Evolutionary conservation across 805 yeast species (phyloP), one percentile per base, ranked within the genome.

Genomic region (Ogataea allantospora): DNA sequence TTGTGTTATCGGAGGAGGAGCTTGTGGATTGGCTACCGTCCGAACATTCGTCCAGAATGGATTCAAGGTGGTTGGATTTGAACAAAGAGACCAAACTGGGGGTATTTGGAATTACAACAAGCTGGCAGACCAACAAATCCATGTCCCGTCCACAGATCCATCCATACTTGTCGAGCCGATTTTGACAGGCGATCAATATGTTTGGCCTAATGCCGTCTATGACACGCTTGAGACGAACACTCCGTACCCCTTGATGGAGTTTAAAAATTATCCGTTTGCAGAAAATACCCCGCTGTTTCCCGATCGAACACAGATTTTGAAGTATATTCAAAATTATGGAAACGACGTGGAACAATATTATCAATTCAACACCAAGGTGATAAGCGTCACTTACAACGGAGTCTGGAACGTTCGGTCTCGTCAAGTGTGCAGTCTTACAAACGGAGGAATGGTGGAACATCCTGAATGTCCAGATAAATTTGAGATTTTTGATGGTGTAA

Each of bases 1-100:
- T 3, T 88, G 87, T 0, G 73, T 86, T 7, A 69, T 86, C 16
- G 95, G 95, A 2, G 88, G 77, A 2, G 95, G 95, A 0, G 89
- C 93, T 0, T 70, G 77, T 29, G 95, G 91, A 0, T 61, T 81
- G 14, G 86, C 80, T 0, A 64, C 75, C 3, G 78, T 85, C 0
- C 76, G 79, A 41, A 86, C 88, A 0, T 64, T 86, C 8, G 46
- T 73, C 6, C 71, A 66, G 47, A 51, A 58, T 1, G 54, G 62
- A 3, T 72, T 73, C 46, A 62, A 67, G 22, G 67, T 85, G 32
- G 75, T 72, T 17, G 66, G 83, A 5, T 83, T 70, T 53, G 95
- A 85, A 46, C 66, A 73, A 31, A 69, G 83, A 44, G 47, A 63
- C 6, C 57, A 60, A n/a, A 55, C 73, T n/a, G 95, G 95, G 10